Evolutionary conservation across 345 rosid species (phyloP), one percentile per base, ranked within the genome.

Genomic region (Eucalyptus leucophloia): DNA sequence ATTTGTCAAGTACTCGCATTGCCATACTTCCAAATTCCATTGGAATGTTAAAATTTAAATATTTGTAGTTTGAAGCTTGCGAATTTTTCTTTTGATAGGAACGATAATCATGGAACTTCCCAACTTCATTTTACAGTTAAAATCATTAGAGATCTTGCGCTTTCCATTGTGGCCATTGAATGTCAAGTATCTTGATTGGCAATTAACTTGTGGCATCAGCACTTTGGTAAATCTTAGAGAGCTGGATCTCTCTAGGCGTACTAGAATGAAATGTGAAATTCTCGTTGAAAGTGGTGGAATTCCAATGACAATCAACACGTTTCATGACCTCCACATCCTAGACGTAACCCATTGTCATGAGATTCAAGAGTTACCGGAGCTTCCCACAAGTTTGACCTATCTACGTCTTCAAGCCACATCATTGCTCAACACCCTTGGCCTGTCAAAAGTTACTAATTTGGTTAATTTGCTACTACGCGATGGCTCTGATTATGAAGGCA

Each of bases 341-440:
- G 23, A 53, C 9, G 0, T 7, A 18, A 53, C 9, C 4, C 1
- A 56, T 56, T 56, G 62, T 56, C 6, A 56, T 56, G 62, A 24
- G 62, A 24, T 56, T 56, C 62, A 56, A 56, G 62, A 21, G 13
- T 56, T 56, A 10, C 6, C 12, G 6, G 28, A 56, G 28, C 62
- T 56, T 56, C 13, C 62, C 6, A 24, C 62, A 56, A 56, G 62
- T 56, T 56, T 56, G 62, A 56, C 3, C 13, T 24, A 4, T 56
- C 30, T 56, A 24, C 1, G 0, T 56, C 3, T 56, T 24, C 12
- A 1, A 56, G 0, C 62, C 11, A 10, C 1, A 23, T 24, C 62
- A 56, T 24, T 56, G 28, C 7, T 24, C 30, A 5, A 2, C 0
- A 0, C 0, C 7, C 62, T 2, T 56, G 0, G 0, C 3, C 2